Evolutionary conservation across 108 stramenopile genomes (phyloP).

Genomic region (Conticribra guillardii): DNA sequence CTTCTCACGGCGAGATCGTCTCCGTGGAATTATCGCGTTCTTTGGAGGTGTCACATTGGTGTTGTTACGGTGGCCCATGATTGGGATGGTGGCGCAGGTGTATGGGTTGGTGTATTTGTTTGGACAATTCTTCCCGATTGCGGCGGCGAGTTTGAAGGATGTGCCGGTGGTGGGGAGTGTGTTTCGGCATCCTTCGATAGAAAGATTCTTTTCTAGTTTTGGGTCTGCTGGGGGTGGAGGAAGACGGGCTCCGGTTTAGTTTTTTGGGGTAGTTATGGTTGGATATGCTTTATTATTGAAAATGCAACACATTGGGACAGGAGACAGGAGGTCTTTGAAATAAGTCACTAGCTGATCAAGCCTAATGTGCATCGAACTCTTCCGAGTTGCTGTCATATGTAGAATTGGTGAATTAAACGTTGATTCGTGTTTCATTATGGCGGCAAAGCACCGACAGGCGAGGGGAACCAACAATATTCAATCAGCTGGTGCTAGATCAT

Average conservation of each 20-base stretch:
- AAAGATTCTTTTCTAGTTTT: constrained; percentile 79
- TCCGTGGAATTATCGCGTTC: constrained; percentile 87
- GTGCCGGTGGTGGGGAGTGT: constrained; percentile 81
- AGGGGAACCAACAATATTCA: no score
- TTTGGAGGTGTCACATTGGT: constrained; percentile 86
- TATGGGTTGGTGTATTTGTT: constrained; percentile 91
- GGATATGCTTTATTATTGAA: no score
- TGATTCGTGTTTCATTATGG: no score
- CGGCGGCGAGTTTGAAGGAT: constrained; percentile 81
- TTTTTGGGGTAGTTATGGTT: no score
- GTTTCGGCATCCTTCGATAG: constrained; percentile 71
- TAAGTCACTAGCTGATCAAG: no score
- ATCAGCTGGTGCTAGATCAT: no score
- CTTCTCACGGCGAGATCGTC: constrained; percentile 82
- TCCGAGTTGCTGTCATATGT: no score
- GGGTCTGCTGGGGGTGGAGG: constrained; percentile 36
- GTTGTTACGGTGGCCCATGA: constrained; percentile 82
- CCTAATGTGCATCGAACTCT: no score
- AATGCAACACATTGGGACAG: no score
- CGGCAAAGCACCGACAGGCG: no score
- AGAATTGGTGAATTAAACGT: no score
- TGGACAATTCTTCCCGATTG: constrained; percentile 94
- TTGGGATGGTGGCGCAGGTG: constrained; percentile 84
- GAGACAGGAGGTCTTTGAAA: no score
- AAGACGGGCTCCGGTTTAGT: constrained; percentile 49